A percentile compares a stretch with the other conserved stretches of the same genome.
These are phyloP conservation scores for Rhodotorula sp. DNA, from an alignment of 1,284 basidiomycete genomes.

Conservation along the genomic window DNA sequence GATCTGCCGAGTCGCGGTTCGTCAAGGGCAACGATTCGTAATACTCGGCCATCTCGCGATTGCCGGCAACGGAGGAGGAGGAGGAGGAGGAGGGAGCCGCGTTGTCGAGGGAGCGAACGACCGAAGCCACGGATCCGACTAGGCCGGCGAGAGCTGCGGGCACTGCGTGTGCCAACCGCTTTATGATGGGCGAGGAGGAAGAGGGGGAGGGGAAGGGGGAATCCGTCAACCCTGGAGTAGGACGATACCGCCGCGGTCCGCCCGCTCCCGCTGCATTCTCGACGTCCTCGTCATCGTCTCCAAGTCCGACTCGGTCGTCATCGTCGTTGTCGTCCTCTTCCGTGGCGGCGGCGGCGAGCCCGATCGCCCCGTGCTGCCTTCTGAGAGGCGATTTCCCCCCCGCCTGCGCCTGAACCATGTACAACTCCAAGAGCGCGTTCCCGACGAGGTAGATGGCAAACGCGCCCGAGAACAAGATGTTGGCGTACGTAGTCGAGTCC, in stretches of 20 bases:
- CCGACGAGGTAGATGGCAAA: slow-evolving; percentile 71
- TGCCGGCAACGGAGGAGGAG: background rate
- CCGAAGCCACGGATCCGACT: background rate
- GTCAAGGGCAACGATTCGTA: slow-evolving; percentile 28
- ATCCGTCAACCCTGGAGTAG: background rate
- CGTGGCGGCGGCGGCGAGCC: too few relatives aligned
- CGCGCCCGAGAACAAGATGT: slow-evolving; percentile 48
- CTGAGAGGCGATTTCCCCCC: background rate
- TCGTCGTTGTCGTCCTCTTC: too few relatives aligned
- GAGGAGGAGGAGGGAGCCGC: background rate
- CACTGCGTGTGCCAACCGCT: background rate
- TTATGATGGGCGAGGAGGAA: background rate
- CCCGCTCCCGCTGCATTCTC: slow-evolving; percentile 2
- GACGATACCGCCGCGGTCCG: background rate
- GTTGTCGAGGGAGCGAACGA: slow-evolving; percentile 2
- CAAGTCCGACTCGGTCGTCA: too few relatives aligned
- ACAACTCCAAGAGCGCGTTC: slow-evolving; percentile 60
- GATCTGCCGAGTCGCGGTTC: background rate
- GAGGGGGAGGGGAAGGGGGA: background rate
- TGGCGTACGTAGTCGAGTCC: slow-evolving; percentile 55
- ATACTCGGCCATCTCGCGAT: slow-evolving; percentile 4
- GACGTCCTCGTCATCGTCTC: slow-evolving; percentile 1
- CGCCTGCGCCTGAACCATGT: slow-evolving; percentile 43
- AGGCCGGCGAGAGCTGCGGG: background rate
- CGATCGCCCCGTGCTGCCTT: background rate